Evolutionary conservation across 495 filamentous ascomycete species (phyloP), one percentile per base, ranked within the genome.

Genomic region (Cenococcum geophilum): DNA sequence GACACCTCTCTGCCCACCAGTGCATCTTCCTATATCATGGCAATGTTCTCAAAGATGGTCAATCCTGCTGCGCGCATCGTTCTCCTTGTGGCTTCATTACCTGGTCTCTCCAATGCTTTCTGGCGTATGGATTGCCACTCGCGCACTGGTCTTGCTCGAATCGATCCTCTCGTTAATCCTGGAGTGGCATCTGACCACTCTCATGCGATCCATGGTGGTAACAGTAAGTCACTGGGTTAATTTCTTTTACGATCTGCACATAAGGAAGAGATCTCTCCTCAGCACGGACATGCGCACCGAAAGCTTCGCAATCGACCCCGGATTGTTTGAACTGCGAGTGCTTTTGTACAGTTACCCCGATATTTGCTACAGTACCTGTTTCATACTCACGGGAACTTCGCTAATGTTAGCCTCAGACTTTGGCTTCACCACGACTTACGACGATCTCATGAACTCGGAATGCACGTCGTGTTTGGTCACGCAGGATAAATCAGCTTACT

Each of bases 41-140:
- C 49, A 52, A 52, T 32, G 14, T 52, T 25, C 22, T 52, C 49
- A 1, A 52, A 52, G 49, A 25, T 52, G 20, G 56, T 59, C 61
- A 65, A 62, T 57, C 64, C 66, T 0, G 16, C 58, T 27, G 54
- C 62, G 6, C 47, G 40, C 11, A 25, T 60, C 45, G 27, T 52
- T 21, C 50, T 61, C 20, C 42, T 57, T 5, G 55, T 60, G 14
- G 60, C 59, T 40, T 42, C 63, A 16, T 50, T 67, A 20, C 57
- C 59, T 9, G 62, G 56, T 16, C 25, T 45, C 21, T 56, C 78
- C 37, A 66, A 80, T 64, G 91, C 88, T 37, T 95, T 95, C 74
- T 96, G 89, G 89, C 89, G 91, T 74, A 83, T 95, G 78, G 85
- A 86, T 55, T 96, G 91, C 71, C 83, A 78, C 60, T 84, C 82